phyloP scores from a whole-genome alignment of 495 filamentous ascomycete species.

The Glonium stellatum region DNA sequence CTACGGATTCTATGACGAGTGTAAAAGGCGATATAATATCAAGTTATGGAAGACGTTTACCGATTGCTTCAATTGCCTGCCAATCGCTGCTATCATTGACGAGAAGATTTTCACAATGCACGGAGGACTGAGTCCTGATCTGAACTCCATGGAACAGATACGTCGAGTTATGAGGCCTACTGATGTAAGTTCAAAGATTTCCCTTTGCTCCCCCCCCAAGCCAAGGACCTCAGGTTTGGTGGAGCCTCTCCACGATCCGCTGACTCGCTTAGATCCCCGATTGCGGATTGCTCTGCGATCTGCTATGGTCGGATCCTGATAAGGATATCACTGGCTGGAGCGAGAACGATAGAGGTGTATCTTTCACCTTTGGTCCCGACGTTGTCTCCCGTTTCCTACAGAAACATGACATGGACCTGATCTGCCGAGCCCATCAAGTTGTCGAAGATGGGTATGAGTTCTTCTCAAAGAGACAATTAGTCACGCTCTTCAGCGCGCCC shows the following conservation, averaged over 20 bases:
- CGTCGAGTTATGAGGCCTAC: slow-evolving; percentile 97
- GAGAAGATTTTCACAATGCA: slow-evolving; percentile 99
- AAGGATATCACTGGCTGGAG: slow-evolving; percentile 99
- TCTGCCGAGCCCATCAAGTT: slow-evolving; percentile 97
- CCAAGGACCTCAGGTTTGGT: slow-evolving; percentile 4
- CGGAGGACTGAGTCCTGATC: slow-evolving; percentile 90
- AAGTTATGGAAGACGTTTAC: slow-evolving; percentile 99
- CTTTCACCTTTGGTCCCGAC: slow-evolving; percentile 98
- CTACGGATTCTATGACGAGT: slow-evolving; percentile 99
- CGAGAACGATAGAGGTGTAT: slow-evolving; percentile 97
- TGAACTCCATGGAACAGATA: slow-evolving; percentile 99
- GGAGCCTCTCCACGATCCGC: slow-evolving; percentile 40
- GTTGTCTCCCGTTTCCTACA: slow-evolving; percentile 97
- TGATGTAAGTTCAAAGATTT: slow-evolving; percentile 64
- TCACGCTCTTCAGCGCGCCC: slow-evolving; percentile 95
- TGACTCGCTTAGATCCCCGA: slow-evolving; percentile 81
- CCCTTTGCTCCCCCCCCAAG: not conserved
- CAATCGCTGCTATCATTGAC: slow-evolving; percentile 99
- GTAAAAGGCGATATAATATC: slow-evolving; percentile 98
- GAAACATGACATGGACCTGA: slow-evolving; percentile 99
- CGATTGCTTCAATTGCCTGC: slow-evolving; percentile 99
- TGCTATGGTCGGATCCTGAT: slow-evolving; percentile 97
- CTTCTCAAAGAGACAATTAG: slow-evolving; percentile 96
- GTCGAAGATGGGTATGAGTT: slow-evolving; percentile 99
- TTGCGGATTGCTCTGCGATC: slow-evolving; percentile 93